These are phyloP conservation scores for Cladophialophora bantiana DNA, from an alignment of 2,329 filamentous ascomycete species.

Conservation along the genomic window DNA sequence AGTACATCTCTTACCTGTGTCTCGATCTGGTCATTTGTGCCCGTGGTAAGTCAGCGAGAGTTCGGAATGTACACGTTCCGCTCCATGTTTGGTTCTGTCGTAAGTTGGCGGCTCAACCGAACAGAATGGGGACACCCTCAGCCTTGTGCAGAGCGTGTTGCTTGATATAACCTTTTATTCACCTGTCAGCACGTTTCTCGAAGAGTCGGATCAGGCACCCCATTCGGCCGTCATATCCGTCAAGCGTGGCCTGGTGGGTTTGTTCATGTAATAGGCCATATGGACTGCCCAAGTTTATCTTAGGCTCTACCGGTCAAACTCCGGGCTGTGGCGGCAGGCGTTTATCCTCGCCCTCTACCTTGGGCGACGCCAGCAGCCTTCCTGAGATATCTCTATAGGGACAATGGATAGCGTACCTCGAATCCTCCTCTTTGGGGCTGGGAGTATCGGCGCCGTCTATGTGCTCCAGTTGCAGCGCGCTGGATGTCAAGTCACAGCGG, in stretches of 20 bases:
- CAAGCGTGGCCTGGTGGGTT: background rate
- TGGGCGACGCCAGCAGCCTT: background rate
- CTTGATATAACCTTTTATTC: constrained; percentile 5
- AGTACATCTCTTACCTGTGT: background rate
- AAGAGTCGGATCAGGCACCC: background rate
- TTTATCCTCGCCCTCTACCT: background rate
- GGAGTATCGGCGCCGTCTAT: constrained; percentile 38
- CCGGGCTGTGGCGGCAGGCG: background rate
- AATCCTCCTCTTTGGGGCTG: constrained; percentile 38
- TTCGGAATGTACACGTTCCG: background rate
- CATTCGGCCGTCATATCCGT: background rate
- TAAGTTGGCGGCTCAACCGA: background rate
- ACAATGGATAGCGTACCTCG: constrained; percentile 33
- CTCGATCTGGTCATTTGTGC: background rate
- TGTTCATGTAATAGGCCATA: background rate
- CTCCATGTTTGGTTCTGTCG: background rate
- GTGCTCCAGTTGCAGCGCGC: constrained; percentile 41
- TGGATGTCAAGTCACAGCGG: constrained; percentile 59
- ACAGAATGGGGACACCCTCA: background rate
- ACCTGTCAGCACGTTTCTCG: background rate
- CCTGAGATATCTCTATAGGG: background rate
- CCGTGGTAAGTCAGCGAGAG: background rate
- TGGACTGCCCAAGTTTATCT: background rate
- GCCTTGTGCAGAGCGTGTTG: background rate
- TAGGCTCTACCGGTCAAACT: background rate